phyloP scores from a whole-genome alignment of 768 basidiomycete genomes.

The Lactarius sanguifluus region DNA sequence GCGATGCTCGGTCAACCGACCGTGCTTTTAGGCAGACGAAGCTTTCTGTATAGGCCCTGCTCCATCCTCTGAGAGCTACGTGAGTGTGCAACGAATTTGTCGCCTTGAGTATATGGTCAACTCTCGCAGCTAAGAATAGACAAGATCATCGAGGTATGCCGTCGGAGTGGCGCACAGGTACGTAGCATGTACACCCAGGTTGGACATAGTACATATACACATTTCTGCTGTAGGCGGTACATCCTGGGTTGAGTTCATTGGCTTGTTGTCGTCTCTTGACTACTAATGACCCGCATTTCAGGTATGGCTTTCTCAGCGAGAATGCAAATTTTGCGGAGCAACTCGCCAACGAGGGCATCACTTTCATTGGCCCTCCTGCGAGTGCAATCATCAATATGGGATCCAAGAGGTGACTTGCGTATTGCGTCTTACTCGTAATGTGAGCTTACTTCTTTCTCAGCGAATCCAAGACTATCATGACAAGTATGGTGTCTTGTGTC shows the following conservation, averaged over 20 bases:
- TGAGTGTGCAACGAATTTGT: conserved; percentile 41
- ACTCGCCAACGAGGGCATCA: conserved; percentile 75
- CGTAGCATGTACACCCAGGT: conserved; percentile 27
- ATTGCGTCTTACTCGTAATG: neutral
- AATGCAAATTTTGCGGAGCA: conserved; percentile 78
- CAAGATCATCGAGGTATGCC: conserved; percentile 84
- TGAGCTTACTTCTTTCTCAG: conserved; percentile 39
- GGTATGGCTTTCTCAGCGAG: conserved; percentile 91
- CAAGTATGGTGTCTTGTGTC: conserved; percentile 44
- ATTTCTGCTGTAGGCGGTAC: conserved; percentile 62
- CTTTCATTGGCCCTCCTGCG: conserved; percentile 89
- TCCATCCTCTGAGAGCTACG: conserved; percentile 85
- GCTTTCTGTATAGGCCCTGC: conserved; percentile 82
- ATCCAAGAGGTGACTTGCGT: conserved; percentile 74
- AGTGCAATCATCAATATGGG: conserved; percentile 93
- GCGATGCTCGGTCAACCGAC: conserved; percentile 8
- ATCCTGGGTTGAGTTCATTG: conserved; percentile 66
- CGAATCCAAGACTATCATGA: conserved; percentile 96
- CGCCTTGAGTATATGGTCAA: neutral
- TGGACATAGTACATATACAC: neutral
- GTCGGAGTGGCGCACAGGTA: conserved; percentile 81
- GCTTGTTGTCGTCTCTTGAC: neutral
- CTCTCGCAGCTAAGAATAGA: conserved; percentile 70
- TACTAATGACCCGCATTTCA: conserved; percentile 32
- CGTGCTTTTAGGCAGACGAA: conserved; percentile 49